Conservation (phyloP, 148 eudicot genomes). For the Nepenthes mirabilis region DNA sequence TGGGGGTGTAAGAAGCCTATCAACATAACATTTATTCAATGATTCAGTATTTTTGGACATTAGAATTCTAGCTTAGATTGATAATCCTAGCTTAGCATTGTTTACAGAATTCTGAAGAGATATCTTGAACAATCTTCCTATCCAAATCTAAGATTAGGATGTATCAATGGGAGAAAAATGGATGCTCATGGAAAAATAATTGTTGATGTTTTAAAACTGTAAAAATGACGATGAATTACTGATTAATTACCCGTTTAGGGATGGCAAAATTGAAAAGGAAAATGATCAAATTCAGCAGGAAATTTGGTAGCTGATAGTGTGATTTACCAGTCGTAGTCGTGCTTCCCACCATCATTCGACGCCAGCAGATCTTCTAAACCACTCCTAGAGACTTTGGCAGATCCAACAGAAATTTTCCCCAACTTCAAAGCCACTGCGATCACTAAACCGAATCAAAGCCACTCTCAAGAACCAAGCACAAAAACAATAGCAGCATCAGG, state of each 20-base stretch:
- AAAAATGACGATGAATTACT: too few species aligned
- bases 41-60: not conserved
- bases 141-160: too few species aligned
- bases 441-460: not conserved
- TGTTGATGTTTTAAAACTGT: too few species aligned
- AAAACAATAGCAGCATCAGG: not conserved
- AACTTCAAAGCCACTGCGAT: slow-evolving; percentile 46
- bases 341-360: slow-evolving; percentile 69
- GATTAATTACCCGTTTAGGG: too few species aligned
- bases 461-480: not conserved
- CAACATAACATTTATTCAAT: slow-evolving; percentile 5
- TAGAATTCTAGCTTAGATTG: too few species aligned
- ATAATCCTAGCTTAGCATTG: too few species aligned
- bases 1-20: slow-evolving; percentile 97
- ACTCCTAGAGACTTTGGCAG: slow-evolving; percentile 42
- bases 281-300: too few species aligned
- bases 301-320: not conserved
- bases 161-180: too few species aligned
- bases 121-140: too few species aligned
- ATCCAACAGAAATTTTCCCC: slow-evolving; percentile 82
- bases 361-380: slow-evolving; percentile 78
- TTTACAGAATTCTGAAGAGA: too few species aligned
- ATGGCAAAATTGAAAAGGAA: too few species aligned
- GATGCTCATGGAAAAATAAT: too few species aligned
- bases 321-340: slow-evolving; percentile 89